Percentiles rank a stretch among this genome's conserved stretches.
Conservation (phyloP, 2,329 filamentous ascomycete species). For the Thielaviopsis punctulata region DNA sequence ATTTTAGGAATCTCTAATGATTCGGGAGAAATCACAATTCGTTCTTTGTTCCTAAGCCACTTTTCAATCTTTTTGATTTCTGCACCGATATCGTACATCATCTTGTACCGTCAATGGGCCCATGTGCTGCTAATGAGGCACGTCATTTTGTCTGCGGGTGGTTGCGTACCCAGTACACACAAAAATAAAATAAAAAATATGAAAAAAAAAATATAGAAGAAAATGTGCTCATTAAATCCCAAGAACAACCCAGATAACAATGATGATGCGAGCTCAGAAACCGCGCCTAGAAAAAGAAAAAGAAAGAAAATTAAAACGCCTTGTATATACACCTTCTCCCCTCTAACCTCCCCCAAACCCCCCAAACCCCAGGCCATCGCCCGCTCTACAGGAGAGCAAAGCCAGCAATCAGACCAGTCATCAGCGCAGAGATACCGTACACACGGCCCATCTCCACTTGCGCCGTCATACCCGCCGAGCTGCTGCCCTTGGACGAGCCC, state of each 20-base stretch:
- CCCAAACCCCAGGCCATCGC: not conserved
- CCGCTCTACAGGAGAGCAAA: conserved; percentile 24
- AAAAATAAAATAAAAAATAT: not conserved
- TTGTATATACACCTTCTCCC: not conserved
- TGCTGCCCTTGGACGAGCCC: conserved; percentile 11
- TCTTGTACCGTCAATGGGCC: too few relatives aligned
- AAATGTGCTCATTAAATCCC: not conserved
- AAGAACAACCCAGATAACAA: not conserved
- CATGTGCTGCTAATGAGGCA: not conserved
- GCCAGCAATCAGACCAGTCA: conserved; percentile 23
- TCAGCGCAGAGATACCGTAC: conserved; percentile 22
- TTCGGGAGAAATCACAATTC: not conserved
- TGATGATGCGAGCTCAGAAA: too few relatives aligned
- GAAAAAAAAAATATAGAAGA: not conserved
- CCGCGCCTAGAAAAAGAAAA: not conserved
- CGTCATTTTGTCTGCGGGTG: not conserved
- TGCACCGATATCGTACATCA: too few relatives aligned
- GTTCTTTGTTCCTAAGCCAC: not conserved
- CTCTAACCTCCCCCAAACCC: not conserved
- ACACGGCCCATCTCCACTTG: conserved; percentile 20
- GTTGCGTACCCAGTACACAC: not conserved
- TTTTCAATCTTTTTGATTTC: not conserved
- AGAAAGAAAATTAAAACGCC: not conserved
- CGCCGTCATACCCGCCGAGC: conserved; percentile 7
- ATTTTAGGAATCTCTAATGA: not conserved